phyloP scores from a whole-genome alignment of 345 rosid species.

The Eucalyptus paniculata region DNA sequence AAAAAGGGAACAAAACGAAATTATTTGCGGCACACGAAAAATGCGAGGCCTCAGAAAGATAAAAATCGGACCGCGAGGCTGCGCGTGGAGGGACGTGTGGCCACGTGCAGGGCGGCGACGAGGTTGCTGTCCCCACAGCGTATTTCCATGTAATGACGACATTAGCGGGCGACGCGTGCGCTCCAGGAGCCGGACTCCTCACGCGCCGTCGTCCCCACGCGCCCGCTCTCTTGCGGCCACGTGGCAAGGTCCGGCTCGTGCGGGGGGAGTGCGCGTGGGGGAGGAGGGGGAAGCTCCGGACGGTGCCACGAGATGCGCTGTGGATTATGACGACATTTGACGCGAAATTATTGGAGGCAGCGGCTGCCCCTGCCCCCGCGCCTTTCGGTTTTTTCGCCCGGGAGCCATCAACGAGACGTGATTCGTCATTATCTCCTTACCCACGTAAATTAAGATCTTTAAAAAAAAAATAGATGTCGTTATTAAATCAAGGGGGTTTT shows the following conservation, averaged over 20 bases:
- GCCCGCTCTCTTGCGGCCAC: neutral
- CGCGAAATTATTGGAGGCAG: neutral
- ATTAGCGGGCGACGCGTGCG: neutral
- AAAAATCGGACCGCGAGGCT: neutral
- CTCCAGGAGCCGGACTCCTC: accelerated
- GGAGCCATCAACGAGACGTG: neutral
- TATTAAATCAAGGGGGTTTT: too few relatives aligned
- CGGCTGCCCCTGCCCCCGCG: neutral
- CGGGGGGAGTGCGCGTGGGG: neutral
- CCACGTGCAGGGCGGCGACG: neutral
- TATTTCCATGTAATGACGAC: neutral
- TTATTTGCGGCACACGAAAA: neutral
- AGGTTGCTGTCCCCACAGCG: neutral
- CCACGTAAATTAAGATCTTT: neutral
- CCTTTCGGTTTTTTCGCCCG: neutral
- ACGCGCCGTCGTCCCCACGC: neutral
- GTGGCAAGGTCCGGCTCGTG: neutral
- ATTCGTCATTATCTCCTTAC: neutral
- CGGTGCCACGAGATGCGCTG: neutral
- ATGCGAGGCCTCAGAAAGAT: neutral
- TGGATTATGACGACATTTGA: neutral
- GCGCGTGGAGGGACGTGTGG: neutral
- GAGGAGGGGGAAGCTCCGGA: neutral
- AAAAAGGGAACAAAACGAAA: neutral
- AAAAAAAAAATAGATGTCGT: too few relatives aligned